A percentile compares a stretch with the other conserved stretches of the same genome.
Conservation (phyloP, 2,329 filamentous ascomycete species). For the Sporothrix brasiliensis region DNA sequence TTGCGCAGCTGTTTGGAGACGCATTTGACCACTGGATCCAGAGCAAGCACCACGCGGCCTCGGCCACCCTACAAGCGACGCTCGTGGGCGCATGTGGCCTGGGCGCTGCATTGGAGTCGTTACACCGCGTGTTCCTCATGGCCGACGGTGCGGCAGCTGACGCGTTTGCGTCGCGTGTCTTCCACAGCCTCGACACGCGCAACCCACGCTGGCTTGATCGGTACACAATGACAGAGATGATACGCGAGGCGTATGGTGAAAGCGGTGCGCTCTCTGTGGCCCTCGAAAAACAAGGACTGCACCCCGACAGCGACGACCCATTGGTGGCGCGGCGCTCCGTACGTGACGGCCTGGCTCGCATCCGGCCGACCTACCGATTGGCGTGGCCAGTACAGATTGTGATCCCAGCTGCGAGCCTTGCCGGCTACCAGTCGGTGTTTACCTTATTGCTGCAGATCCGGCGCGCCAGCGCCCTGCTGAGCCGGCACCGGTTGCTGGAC, state of each 20-base stretch:
- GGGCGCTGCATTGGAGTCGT: slow-evolving; percentile 62
- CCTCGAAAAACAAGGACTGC: slow-evolving; percentile 10
- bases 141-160: slow-evolving; percentile 71
- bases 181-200: slow-evolving; percentile 70
- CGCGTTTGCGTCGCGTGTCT: slow-evolving; percentile 68
- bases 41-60: slow-evolving; percentile 71
- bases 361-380: slow-evolving; percentile 71
- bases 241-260: slow-evolving; percentile 69
- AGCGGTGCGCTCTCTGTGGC: slow-evolving; percentile 39
- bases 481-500: slow-evolving; percentile 54
- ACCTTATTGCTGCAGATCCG: slow-evolving; percentile 77
- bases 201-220: slow-evolving; percentile 73
- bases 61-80: slow-evolving; percentile 64
- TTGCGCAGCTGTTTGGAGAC: slow-evolving; percentile 71
- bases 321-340: slow-evolving; percentile 61
- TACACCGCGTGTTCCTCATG: slow-evolving; percentile 76
- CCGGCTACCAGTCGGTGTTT: slow-evolving; percentile 71
- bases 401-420: slow-evolving; percentile 65
- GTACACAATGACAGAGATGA: slow-evolving; percentile 76
- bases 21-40: slow-evolving; percentile 77
- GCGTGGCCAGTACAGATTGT: slow-evolving; percentile 72
- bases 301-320: slow-evolving; percentile 42
- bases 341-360: slow-evolving; percentile 59
- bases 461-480: slow-evolving; percentile 68
- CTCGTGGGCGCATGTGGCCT: slow-evolving; percentile 73